Evolutionary conservation across 768 basidiomycete genomes (phyloP).

Genomic region (Leccinum subtestaceum): DNA sequence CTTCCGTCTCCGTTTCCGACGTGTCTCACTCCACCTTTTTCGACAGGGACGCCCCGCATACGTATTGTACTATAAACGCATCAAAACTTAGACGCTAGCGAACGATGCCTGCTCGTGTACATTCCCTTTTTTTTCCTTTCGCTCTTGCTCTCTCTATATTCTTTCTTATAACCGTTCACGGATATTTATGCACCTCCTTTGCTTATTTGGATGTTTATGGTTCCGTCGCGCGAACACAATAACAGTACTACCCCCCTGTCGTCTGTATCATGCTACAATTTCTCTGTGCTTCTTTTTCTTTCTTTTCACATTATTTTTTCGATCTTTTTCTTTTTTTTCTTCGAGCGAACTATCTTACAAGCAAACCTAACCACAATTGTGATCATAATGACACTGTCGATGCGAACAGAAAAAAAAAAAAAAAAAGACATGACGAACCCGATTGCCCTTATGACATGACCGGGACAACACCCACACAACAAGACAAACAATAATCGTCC

Average conservation of each 20-base stretch:
- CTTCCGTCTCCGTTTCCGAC: neutral
- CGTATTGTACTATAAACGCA: slow-evolving; percentile 78
- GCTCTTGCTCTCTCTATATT: neutral
- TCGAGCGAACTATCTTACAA: slow-evolving; percentile 26
- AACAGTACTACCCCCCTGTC: slow-evolving; percentile 16
- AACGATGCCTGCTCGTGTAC: neutral
- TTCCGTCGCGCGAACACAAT: slow-evolving; percentile 2
- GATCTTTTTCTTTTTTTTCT: neutral
- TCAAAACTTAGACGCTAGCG: slow-evolving; percentile 23
- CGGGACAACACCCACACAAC: neutral
- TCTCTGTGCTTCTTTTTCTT: neutral
- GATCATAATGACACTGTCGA: neutral
- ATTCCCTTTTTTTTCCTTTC: neutral
- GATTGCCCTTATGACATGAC: neutral
- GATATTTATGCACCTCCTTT: neutral
- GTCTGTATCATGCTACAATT: slow-evolving; percentile 24
- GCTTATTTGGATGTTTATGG: neutral
- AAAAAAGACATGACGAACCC: neutral
- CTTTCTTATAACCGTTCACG: neutral
- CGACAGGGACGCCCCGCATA: slow-evolving; percentile 66
- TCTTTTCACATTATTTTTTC: neutral
- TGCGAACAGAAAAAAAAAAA: neutral
- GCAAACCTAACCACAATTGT: slow-evolving; percentile 29
- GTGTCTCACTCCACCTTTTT: slow-evolving; percentile 19
- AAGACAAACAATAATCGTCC: neutral